Conservation (phyloP, 2,329 filamentous ascomycete species). For the Clonostachys solani region DNA sequence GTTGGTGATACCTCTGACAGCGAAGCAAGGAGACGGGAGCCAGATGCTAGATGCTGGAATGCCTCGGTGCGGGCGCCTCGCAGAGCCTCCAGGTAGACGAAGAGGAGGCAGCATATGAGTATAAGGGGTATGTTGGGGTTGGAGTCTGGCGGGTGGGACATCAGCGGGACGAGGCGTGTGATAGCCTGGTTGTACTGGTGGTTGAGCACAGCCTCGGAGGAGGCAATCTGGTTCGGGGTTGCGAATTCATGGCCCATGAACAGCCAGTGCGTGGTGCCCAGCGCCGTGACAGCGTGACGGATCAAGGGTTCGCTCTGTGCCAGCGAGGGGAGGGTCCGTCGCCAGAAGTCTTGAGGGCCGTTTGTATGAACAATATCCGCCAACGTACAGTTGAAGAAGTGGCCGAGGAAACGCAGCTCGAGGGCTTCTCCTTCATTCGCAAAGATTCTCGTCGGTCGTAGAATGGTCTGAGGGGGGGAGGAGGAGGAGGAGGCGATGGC, state of each 20-base stretch:
- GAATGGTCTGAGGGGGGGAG: not conserved
- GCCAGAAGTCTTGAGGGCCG: not conserved
- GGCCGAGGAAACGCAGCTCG: conserved; percentile 1
- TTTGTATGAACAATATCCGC: conserved; percentile 1
- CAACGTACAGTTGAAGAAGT: conserved; percentile 2
- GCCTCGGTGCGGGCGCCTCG: conserved; percentile 1
- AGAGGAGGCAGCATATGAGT: conserved; percentile 3
- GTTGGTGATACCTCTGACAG: too few relatives aligned
- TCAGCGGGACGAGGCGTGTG: not conserved
- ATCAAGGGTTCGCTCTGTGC: not conserved
- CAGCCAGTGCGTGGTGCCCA: conserved; percentile 2
- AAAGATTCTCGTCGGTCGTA: too few relatives aligned
- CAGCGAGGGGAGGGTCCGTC: not conserved
- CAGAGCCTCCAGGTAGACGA: conserved; percentile 1
- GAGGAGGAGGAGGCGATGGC: not conserved
- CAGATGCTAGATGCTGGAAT: conserved; percentile 1
- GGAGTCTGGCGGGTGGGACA: not conserved
- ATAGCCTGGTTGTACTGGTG: conserved; percentile 4
- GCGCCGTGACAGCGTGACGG: not conserved
- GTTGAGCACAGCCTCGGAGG: not conserved
- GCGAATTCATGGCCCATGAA: not conserved
- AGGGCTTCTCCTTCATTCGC: not conserved
- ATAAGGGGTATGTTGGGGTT: not conserved
- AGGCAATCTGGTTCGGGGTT: not conserved
- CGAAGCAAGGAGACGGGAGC: not conserved